These are phyloP conservation scores for Tetrapyrgos nigripes DNA, from an alignment of 1,284 basidiomycete species.

Conservation along the genomic window DNA sequence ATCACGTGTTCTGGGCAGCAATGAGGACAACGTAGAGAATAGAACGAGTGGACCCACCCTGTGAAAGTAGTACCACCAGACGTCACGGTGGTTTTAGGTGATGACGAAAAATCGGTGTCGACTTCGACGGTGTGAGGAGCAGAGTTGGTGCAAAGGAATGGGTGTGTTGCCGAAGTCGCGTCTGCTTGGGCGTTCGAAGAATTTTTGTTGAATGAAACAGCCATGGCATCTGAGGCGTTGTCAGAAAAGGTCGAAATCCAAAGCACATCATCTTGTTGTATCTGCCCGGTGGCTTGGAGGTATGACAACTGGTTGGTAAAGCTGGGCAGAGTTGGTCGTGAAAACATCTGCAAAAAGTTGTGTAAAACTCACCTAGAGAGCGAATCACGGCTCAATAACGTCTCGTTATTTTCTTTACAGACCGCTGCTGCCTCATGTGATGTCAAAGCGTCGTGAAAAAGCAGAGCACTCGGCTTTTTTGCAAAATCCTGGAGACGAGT, in stretches of 20 bases:
- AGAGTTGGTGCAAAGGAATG: conserved; percentile 27
- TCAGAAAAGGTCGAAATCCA: conserved; percentile 8
- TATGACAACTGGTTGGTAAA: conserved; percentile 20
- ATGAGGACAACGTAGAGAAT: neutral
- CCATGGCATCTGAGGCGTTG: neutral
- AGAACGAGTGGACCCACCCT: conserved; percentile 4
- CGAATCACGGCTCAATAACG: conserved; percentile 13
- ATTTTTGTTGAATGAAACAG: neutral
- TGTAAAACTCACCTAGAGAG: neutral
- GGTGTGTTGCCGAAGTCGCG: conserved; percentile 8
- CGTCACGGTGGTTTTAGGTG: conserved; percentile 16
- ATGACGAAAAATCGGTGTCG: conserved; percentile 24
- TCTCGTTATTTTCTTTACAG: conserved; percentile 23
- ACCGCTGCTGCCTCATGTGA: conserved; percentile 15
- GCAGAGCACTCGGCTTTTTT: conserved; percentile 21
- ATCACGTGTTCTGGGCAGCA: conserved; percentile 18
- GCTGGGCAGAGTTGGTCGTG: neutral
- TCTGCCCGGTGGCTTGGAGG: conserved; percentile 18
- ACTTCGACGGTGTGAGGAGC: conserved; percentile 24
- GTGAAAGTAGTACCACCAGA: conserved; percentile 20
- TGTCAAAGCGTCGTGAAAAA: conserved; percentile 21
- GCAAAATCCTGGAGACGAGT: conserved; percentile 15
- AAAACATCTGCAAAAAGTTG: neutral
- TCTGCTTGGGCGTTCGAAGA: neutral
- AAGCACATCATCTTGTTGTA: conserved; percentile 9